Conservation (phyloP, 176 grass and related monocot species). For the Raddia distichophylla region DNA sequence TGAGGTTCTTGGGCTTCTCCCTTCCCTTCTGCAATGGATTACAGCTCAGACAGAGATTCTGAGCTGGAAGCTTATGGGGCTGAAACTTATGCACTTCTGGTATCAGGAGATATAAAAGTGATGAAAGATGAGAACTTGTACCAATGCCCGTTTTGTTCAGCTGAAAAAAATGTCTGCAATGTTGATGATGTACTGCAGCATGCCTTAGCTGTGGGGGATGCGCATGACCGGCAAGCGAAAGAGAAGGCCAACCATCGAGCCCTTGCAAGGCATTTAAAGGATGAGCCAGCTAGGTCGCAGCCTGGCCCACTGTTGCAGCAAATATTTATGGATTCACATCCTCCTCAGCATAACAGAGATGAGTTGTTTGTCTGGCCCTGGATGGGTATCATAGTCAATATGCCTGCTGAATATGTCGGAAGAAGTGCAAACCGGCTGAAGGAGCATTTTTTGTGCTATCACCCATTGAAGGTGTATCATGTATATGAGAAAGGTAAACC, state of each 20-base stretch:
- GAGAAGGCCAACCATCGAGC: constrained; percentile 68
- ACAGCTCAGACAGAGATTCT: constrained; percentile 48
- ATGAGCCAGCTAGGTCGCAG: constrained; percentile 24
- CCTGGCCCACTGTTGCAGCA: background rate
- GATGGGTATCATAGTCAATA: constrained; percentile 66
- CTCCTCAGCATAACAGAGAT: constrained; percentile 38
- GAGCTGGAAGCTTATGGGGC: constrained; percentile 61
- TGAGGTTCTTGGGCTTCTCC: background rate
- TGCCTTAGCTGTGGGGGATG: constrained; percentile 53
- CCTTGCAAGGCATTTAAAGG: constrained; percentile 63
- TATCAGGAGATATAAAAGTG: constrained; percentile 54
- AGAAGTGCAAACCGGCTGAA: constrained; percentile 70
- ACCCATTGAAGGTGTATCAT: constrained; percentile 55
- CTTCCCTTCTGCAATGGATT: constrained; percentile 48
- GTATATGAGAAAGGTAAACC: constrained; percentile 51
- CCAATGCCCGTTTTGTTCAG: constrained; percentile 75
- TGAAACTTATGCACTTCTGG: constrained; percentile 41
- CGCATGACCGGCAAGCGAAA: constrained; percentile 48
- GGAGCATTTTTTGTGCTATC: constrained; percentile 51
- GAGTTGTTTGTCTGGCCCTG: constrained; percentile 70
- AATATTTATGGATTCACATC: constrained; percentile 20
- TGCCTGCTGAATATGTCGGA: constrained; percentile 53
- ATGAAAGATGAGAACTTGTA: constrained; percentile 43
- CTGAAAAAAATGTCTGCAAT: constrained; percentile 50
- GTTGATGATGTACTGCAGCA: constrained; percentile 70